Percentiles rank a stretch among this genome's conserved stretches.
These are phyloP conservation scores for Scheffersomyces illinoinensis DNA, from an alignment of 1,139 yeast genomes.

Conservation along the genomic window DNA sequence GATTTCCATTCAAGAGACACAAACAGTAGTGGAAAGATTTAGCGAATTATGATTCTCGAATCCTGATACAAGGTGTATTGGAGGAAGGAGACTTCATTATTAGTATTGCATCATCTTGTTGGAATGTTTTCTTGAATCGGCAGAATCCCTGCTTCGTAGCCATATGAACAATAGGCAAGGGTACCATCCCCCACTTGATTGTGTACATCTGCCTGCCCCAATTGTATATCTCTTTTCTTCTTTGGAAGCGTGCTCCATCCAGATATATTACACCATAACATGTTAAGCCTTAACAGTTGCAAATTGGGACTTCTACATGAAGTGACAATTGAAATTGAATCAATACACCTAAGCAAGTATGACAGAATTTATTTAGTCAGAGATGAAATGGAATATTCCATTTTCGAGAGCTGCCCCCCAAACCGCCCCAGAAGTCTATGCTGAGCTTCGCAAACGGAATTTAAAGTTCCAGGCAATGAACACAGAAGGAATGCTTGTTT, in stretches of 20 bases:
- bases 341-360: neutral
- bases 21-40: too few species aligned
- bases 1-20: too few species aligned
- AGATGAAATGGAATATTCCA: neutral
- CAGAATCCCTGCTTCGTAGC: neutral
- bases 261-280: neutral
- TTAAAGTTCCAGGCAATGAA: neutral
- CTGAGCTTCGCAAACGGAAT: neutral
- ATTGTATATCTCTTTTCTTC: neutral
- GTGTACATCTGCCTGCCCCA: neutral
- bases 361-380: neutral
- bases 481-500: neutral
- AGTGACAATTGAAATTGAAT: neutral
- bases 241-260: neutral
- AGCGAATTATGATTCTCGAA: too few species aligned
- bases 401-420: neutral
- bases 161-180: neutral
- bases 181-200: neutral
- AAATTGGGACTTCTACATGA: neutral
- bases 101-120: too few species aligned
- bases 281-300: neutral
- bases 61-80: too few species aligned
- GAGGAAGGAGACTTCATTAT: too few species aligned
- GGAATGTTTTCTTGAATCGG: too few species aligned
- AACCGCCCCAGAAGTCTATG: neutral